Percentiles rank a stretch among this genome's conserved stretches.
Evolutionary conservation across 768 basidiomycete species (phyloP).

Genomic region (Russula griseocarnosa): DNA sequence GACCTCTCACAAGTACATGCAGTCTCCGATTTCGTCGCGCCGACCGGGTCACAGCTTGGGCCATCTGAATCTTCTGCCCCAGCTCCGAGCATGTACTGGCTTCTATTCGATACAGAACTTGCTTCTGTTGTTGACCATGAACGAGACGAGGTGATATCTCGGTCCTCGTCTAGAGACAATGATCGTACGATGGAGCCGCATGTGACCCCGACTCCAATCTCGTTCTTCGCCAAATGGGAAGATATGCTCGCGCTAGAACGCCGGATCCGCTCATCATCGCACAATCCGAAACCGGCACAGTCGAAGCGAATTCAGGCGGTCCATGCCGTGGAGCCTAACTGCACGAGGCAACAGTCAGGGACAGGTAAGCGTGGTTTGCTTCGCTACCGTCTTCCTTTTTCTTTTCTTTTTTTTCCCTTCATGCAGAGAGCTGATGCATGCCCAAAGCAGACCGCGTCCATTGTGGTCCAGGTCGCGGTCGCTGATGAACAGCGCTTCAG

Average conservation of each 20-base stretch:
- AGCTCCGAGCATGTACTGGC: conserved; percentile 19
- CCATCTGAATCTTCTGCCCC: neutral
- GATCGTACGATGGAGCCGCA: neutral
- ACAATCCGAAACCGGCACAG: neutral
- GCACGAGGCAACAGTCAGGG: neutral
- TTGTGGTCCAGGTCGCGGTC: neutral
- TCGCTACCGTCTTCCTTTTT: neutral
- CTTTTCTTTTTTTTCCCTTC: neutral
- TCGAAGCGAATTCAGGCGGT: neutral
- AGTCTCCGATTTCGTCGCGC: neutral
- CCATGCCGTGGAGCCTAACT: neutral
- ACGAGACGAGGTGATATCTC: neutral
- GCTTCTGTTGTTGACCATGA: neutral
- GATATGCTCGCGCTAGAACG: conserved; percentile 22
- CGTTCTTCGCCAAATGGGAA: conserved; percentile 23
- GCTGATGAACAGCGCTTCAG: neutral
- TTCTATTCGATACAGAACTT: conserved; percentile 17
- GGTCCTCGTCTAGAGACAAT: neutral
- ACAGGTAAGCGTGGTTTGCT: neutral
- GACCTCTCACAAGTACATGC: neutral
- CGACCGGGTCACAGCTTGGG: neutral
- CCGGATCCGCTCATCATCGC: conserved; percentile 11
- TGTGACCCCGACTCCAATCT: conserved; percentile 17
- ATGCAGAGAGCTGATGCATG: neutral
- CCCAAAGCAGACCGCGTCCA: neutral